Evolutionary conservation across 2,329 filamentous ascomycete species (phyloP).

Genomic region (Diaporthe sp.): DNA sequence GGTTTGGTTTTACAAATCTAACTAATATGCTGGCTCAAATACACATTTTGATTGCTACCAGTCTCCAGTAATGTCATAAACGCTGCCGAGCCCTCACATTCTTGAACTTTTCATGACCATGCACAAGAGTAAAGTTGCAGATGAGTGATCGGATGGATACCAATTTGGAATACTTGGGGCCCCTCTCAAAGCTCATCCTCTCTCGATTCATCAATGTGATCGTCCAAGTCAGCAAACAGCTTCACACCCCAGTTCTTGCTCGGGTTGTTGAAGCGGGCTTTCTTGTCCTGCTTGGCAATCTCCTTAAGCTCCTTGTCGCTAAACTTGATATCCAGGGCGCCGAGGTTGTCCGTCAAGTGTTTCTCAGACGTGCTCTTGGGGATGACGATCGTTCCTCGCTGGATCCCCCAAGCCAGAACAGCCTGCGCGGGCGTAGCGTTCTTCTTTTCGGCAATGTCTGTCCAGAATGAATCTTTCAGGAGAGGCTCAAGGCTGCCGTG

Average conservation of each 20-base stretch:
- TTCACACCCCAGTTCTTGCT: conserved; percentile 53
- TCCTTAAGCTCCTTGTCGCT: conserved; percentile 52
- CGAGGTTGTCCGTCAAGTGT: conserved; percentile 59
- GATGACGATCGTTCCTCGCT: conserved; percentile 61
- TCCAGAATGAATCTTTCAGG: conserved; percentile 56
- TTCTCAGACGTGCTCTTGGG: conserved; percentile 61
- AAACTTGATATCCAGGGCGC: conserved; percentile 61
- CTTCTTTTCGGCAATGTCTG: conserved; percentile 53
- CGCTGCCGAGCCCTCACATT: neutral
- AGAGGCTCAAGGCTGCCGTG: conserved; percentile 48
- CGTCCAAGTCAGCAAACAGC: conserved; percentile 55
- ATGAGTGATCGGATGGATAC: neutral
- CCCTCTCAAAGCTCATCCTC: conserved; percentile 30
- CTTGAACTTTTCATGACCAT: neutral
- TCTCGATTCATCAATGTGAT: conserved; percentile 46
- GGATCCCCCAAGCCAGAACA: conserved; percentile 61
- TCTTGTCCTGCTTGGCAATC: conserved; percentile 45
- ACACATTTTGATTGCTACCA: neutral
- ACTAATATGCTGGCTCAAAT: too few species aligned
- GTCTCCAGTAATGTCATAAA: too few species aligned
- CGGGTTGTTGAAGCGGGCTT: conserved; percentile 53
- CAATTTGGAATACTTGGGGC: neutral
- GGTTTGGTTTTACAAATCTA: too few species aligned
- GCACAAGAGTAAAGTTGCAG: neutral
- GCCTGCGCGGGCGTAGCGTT: conserved; percentile 58